Percentiles rank a stretch among this genome's conserved stretches.
These are phyloP conservation scores for Penicillium bialowiezense DNA, from an alignment of 495 filamentous ascomycete genomes.

Conservation along the genomic window DNA sequence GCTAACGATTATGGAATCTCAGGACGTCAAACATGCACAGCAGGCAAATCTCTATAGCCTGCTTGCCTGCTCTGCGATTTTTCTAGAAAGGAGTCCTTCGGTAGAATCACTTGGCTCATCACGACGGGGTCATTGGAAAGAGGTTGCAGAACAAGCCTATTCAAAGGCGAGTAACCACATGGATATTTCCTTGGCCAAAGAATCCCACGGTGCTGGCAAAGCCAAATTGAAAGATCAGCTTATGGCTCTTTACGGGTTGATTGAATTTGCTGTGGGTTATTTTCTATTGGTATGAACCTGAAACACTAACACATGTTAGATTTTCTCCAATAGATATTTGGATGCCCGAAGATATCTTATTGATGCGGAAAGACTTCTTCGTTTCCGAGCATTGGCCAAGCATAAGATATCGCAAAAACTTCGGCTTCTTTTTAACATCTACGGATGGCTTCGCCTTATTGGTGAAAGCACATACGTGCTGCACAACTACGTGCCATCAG, in stretches of 20 bases:
- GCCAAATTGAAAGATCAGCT: slow-evolving; percentile 34
- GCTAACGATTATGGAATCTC: slow-evolving; percentile 21
- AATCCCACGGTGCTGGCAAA: not conserved
- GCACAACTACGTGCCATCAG: slow-evolving; percentile 19
- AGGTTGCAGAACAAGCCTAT: too few relatives aligned
- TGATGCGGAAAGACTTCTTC: slow-evolving; percentile 23
- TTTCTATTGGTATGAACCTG: not conserved
- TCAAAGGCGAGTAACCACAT: too few relatives aligned
- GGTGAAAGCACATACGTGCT: slow-evolving; percentile 30
- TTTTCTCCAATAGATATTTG: slow-evolving; percentile 11
- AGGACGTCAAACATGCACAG: slow-evolving; percentile 22
- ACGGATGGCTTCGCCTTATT: slow-evolving; percentile 26
- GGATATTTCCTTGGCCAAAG: too few relatives aligned
- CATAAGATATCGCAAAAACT: slow-evolving; percentile 21
- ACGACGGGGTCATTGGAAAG: too few relatives aligned
- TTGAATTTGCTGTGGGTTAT: slow-evolving; percentile 22
- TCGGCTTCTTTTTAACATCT: slow-evolving; percentile 23
- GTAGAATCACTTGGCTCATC: too few relatives aligned
- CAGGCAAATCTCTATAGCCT: slow-evolving; percentile 24
- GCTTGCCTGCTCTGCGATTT: slow-evolving; percentile 20
- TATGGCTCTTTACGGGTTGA: slow-evolving; percentile 29
- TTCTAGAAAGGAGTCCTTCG: slow-evolving; percentile 8
- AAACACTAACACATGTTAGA: slow-evolving; percentile 11
- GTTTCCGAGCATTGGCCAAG: slow-evolving; percentile 22
- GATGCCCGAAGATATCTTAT: slow-evolving; percentile 24